Base-by-base conservation (phyloP, 2,329 filamentous ascomycete genomes). In the Lasiodiplodia sp. region DNA sequence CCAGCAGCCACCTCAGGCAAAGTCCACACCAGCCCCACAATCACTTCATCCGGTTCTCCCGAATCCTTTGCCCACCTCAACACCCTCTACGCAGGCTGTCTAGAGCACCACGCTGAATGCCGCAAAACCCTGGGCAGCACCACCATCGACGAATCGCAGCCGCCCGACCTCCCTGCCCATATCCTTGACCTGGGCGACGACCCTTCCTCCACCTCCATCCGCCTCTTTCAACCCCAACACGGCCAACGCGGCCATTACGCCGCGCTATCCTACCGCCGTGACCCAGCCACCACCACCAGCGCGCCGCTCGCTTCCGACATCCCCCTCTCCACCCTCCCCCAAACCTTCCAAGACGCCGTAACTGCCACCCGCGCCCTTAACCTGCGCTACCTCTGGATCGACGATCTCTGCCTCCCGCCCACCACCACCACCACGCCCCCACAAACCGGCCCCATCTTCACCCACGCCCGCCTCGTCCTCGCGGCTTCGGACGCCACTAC, bases 361-460 rank as follows among this genome's bases (percentile, higher is more conserved):
- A 14, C 6, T 1, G 28, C 56, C 5, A 38, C 62, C 2, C 62
- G 64, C 4, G 3, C 16, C 2, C 47, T 70, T 5, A 60, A 49
- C 6, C 40, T 56, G 3, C 52, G 47, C 62, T 69, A 69, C 23
- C 67, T 72, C 63, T 72, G 71, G 71, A 72, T 72, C 38, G 71
- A 70, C 53, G 38, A 69, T 14, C 67, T 72, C 25, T 72, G 70
- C 57, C 70, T 72, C 38, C 4, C 21, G 8, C 14, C 12, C 38
- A 18, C 12, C 38, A 44, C 16, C 16, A 1, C 3, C 8, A 47
- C 47, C 16, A 71, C 14, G 52, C 38, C 53, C 21, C 31, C 53
- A 2, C 37, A 57, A 34, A 68, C 64, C 56, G 56, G 40, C 1
- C 10, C 31, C 11, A 38, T 65, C 7, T 68, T 58, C 44, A 3